Evolutionary conservation across 768 basidiomycete genomes (phyloP), one percentile per base, ranked within the genome.

Genomic region (Cytidiella melzeri): DNA sequence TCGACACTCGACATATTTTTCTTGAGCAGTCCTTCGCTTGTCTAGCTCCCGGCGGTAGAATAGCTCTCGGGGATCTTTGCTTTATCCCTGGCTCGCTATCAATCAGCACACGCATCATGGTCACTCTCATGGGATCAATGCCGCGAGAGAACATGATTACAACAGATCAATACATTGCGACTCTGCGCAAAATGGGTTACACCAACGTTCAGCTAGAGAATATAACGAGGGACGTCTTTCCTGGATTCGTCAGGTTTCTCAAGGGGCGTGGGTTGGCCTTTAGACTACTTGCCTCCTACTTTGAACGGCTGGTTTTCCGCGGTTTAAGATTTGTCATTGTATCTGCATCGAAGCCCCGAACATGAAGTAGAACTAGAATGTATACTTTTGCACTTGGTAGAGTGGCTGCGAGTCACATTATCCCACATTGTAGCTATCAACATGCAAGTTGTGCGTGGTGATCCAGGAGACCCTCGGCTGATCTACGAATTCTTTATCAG

Each of bases 41-140:
- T 34, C 72, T 86, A 3, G 58, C 61, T 0, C 69, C 70, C 4
- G 76, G 75, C 3, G 82, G 83, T 10, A 62, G 67, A 12, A 64
- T 85, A 43, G 79, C 77, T 6, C 70, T 84, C 1, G 81, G 79
- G 3, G 84, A 86, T 56, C 76, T 85, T 36, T 77, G 77, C 55
- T 78, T 83, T 55, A 21, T 15, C 3, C n/a, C 47, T 19, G 51
- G 47, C 3, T 26, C 37, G 20, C 7, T 18, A 12, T 24, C 25
- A 4, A 10, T 28, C 11, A 18, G 34, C 21, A 13, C 13, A 15
- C 26, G 41, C 3, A 41, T 26, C 9, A 30, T 21, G 1, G 25
- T 44, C 18, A 50, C 57, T 70, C 25, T 67, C 63, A 42, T 59
- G 11, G 47, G 40, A 3, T 42, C 54, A 18, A 73, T 84, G 66